A percentile compares a stretch with the other conserved stretches of the same genome.
These are phyloP conservation scores for Phytophthora pistaciae DNA, from an alignment of 352 stramenopile genomes.

Conservation along the genomic window DNA sequence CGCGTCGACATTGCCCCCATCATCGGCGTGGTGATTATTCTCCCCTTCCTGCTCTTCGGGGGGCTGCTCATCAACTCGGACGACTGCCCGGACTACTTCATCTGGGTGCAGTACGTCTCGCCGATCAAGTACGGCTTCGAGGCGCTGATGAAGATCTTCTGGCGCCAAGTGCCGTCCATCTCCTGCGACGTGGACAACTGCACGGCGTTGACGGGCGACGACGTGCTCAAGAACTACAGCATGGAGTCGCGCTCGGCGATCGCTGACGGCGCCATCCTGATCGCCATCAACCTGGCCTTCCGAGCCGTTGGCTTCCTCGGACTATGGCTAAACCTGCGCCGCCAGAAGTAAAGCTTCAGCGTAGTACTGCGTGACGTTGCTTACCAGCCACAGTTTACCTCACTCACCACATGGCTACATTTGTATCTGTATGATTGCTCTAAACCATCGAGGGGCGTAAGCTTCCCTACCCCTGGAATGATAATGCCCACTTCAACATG, in stretches of 20 bases:
- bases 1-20: slow-evolving; percentile 44
- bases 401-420: not conserved
- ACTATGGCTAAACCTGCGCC: slow-evolving; percentile 27
- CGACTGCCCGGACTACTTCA: slow-evolving; percentile 50
- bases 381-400: not conserved
- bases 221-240: slow-evolving; percentile 47
- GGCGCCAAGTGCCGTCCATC: slow-evolving; percentile 43
- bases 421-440: not conserved
- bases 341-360: not conserved
- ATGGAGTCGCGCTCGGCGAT: slow-evolving; percentile 23
- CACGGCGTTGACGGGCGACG: slow-evolving; percentile 27
- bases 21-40: slow-evolving; percentile 42
- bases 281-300: slow-evolving; percentile 40
- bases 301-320: slow-evolving; percentile 34
- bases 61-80: slow-evolving; percentile 55
- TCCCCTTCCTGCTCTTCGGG: slow-evolving; percentile 58
- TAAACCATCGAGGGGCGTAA: not conserved
- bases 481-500: slow-evolving; percentile 4
- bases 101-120: slow-evolving; percentile 58
- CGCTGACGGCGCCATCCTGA: slow-evolving; percentile 26
- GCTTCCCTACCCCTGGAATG: not conserved
- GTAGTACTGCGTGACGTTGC: not conserved
- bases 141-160: slow-evolving; percentile 62
- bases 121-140: slow-evolving; percentile 60
- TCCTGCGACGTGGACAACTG: slow-evolving; percentile 47